Base-by-base conservation (phyloP, 306 rosid genomes). In the Trifolium dubium region DNA sequence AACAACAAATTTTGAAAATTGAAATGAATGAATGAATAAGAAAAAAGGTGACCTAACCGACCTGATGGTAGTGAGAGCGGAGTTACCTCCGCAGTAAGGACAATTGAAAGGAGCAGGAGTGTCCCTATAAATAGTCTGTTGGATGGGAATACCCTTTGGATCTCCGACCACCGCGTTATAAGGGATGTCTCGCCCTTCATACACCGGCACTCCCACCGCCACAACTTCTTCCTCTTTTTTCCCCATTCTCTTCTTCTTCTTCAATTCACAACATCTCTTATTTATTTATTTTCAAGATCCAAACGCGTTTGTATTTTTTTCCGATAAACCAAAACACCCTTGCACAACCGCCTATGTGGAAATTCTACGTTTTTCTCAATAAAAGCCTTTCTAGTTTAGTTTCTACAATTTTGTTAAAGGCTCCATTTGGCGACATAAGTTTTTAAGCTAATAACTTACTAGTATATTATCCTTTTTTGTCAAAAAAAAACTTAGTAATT, bases 91-190 rank as follows among this genome's bases (percentile, higher is more conserved):
- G 51, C 98, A 93, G 76, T 80, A 62, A 62, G 34, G 68, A 71
- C 98, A 93, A 71, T 81, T 86, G 84, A 90, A 90, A 11, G 97
- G 97, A 39, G 97, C 98, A 14, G 98, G 93, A 58, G 96, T 93
- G 79, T 93, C 98, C 15, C 92, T 85, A 85, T 58, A 93, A 62
- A 93, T 87, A 32, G 98, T 93, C 64, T 90, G 97, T 28, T 56
- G 63, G n/a, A 56, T 56, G 0, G 63, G 63, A 56, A 56, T 56
- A 56, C 63, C 63, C 11, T 56, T 56, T 15, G 63, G 63, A 56
- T 56, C 63, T 28, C 63, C 63, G 15, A 56, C 6, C 2, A 56
- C 2, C 0, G 63, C 63, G 37, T 56, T 56, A 2, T 35, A 15
- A 9, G 63, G 63, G 32, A 56, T 56, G 0, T 35, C 63, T 2